Base-by-base conservation (phyloP, 108 stramenopile species). In the Skeletonema grethae region DNA sequence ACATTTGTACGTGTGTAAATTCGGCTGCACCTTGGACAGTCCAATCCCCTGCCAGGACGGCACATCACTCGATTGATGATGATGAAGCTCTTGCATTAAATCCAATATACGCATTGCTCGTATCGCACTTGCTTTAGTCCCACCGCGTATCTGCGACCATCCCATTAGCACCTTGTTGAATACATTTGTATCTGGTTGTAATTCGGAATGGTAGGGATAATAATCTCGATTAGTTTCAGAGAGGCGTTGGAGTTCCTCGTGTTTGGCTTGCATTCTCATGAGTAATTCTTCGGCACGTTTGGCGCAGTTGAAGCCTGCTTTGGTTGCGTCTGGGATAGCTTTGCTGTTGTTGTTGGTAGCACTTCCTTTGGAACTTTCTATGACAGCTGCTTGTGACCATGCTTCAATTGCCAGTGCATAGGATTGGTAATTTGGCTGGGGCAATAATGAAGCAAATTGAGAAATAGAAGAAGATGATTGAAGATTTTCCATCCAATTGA, bases 31-130 rank as follows among this genome's bases (percentile, higher is more conserved):
- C 50, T 78, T 78, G 15, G 60, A 62, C n/a, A 71, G 38, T 18
- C 20, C 22, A 16, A 76, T 61, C 2, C 75, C 75, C 56, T 69
- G 75, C 75, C 75, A 76, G 18, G 43, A 41, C 11, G 74, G 61
- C 32, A 61, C 58, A 61, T 71, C 32, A 36, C 70, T 46, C 3
- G 77, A 78, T 72, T 78, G 77, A 55, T 36, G 60, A 61, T 78
- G 77, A 48, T 78, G 70, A 31, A 78, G 50, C 53, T 78, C 77
- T 53, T 78, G 77, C 77, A 78, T 78, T 7, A 78, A 41, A 50
- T 78, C 77, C 25, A 71, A 67, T 32, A 78, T 78, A 28, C 77
- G 63, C 53, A 64, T 71, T 0, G 70, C 70, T 38, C 77, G 59
- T 15, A 71, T 78, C 0, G 77, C 65, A 60, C 59, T 71, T 2